These are phyloP conservation scores for Phlebiopsis gigantea DNA, from an alignment of 768 basidiomycete genomes.

Conservation along the genomic window DNA sequence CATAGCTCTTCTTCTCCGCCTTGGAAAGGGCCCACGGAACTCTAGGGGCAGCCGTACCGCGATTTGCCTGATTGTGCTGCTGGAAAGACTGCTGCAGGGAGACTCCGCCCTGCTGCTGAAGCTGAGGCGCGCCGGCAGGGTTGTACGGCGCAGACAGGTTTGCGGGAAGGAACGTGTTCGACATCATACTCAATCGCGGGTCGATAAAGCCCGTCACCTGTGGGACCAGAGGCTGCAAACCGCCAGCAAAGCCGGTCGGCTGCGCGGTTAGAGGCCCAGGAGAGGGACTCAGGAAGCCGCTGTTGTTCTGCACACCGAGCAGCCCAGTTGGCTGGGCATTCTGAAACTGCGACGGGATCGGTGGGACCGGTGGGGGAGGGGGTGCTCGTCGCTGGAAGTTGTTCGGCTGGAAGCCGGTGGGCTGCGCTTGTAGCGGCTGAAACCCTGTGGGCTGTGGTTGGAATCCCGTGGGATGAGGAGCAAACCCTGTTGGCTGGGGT, in stretches of 20 bases:
- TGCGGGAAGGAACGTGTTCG: conserved; percentile 85
- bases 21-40: conserved; percentile 85
- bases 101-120: conserved; percentile 52
- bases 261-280: conserved; percentile 48
- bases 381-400: conserved; percentile 39
- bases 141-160: conserved; percentile 56
- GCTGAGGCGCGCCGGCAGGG: conserved; percentile 58
- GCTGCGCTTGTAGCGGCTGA: conserved; percentile 37
- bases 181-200: conserved; percentile 84
- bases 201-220: conserved; percentile 80
- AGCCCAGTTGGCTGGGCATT: conserved; percentile 34
- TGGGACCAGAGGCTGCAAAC: conserved; percentile 46
- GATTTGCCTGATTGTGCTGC: conserved; percentile 74
- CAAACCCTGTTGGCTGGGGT: conserved; percentile 59
- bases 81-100: conserved; percentile 82
- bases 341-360: conserved; percentile 56
- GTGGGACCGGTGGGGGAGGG: conserved; percentile 55
- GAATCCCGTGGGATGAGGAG: conserved; percentile 29
- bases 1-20: conserved; percentile 94
- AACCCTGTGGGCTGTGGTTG: conserved; percentile 30
- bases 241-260: conserved; percentile 48
- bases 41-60: conserved; percentile 58
- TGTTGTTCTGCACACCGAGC: conserved; percentile 37
- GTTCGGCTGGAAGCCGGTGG: conserved; percentile 27
- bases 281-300: conserved; percentile 49